Base-by-base conservation (phyloP, 2,329 filamentous ascomycete species). In the Exophiala sideris region DNA sequence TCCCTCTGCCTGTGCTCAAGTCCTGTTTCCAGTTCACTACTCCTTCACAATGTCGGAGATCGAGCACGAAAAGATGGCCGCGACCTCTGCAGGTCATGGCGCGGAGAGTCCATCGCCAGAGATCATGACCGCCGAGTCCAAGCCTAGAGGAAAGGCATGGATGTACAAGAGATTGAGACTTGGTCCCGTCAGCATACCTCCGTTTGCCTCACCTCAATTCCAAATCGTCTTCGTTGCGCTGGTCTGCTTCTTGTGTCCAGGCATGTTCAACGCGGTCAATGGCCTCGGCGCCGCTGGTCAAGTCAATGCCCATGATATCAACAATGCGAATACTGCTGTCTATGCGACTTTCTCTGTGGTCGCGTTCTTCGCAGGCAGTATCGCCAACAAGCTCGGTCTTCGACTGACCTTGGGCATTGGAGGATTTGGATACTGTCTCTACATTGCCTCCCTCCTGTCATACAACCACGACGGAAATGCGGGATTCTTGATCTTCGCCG, bases 141-240 rank as follows among this genome's bases (percentile, higher is more conserved):
- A 48, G 45, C 55, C 63, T 16, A 21, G 42, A 18, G 72, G 71
- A 2, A 70, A 68, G 45, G 61, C 71, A 59, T 89, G 86, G 86
- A 85, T 84, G 73, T 89, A 91, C 77, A 83, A 80, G 65, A 75
- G 77, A 45, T 66, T 82, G 65, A 79, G 75, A 52, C 55, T 89
- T 52, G 78, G 79, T 14, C 73, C 75, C 46, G 71, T 72, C 54
- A 77, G 79, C 60, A 56, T 86, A 6, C 76, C 78, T 3, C 89
- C 84, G 79, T 91, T 87, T 68, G 88, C 88, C 18, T 89, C 87
- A 53, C 88, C 88, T 10, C 81, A 84, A 65, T 71, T 84, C 45
- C 88, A 91, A 72, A 78, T 91, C 34, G 64, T 87, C 58, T 80
- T 91, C 76, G 86, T 91, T 51, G 78, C 84, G 18, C 76, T 87